Evolutionary conservation across 805 yeast genomes (phyloP).

Genomic region (Wickerhamiella brachini): DNA sequence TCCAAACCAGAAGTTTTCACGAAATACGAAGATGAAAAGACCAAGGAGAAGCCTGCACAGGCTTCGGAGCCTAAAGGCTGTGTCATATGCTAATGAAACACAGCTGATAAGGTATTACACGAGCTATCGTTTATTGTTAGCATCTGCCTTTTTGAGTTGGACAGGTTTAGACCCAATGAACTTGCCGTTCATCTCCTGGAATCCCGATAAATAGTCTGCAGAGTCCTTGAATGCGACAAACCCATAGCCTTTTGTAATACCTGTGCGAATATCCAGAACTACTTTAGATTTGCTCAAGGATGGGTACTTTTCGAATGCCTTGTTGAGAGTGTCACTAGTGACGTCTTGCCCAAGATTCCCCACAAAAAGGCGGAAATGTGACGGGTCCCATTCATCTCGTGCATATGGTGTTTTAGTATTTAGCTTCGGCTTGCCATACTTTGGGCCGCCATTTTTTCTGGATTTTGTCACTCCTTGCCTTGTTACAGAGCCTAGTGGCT

Average conservation of each 20-base stretch:
- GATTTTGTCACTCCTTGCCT: neutral
- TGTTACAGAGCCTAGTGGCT: neutral
- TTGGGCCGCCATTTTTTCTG: neutral
- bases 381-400: conserved; percentile 49
- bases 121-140: neutral
- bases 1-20: neutral
- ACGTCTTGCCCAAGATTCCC: conserved; percentile 64
- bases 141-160: conserved; percentile 43
- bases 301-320: conserved; percentile 40
- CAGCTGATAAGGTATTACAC: neutral
- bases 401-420: too few species aligned
- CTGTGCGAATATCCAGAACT: conserved; percentile 35
- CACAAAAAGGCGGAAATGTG: conserved; percentile 57
- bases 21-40: neutral
- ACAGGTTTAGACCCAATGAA: conserved; percentile 65
- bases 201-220: conserved; percentile 55
- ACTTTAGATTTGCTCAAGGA: conserved; percentile 47
- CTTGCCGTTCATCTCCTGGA: conserved; percentile 63
- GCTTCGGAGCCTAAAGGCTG: neutral
- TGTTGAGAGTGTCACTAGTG: conserved; percentile 38
- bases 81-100: neutral
- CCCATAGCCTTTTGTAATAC: conserved; percentile 49
- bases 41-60: neutral
- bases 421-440: neutral
- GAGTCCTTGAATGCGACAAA: conserved; percentile 55